phyloP scores from a whole-genome alignment of 2,329 filamentous ascomycete genomes.

The Sclerotinia spermophila region DNA sequence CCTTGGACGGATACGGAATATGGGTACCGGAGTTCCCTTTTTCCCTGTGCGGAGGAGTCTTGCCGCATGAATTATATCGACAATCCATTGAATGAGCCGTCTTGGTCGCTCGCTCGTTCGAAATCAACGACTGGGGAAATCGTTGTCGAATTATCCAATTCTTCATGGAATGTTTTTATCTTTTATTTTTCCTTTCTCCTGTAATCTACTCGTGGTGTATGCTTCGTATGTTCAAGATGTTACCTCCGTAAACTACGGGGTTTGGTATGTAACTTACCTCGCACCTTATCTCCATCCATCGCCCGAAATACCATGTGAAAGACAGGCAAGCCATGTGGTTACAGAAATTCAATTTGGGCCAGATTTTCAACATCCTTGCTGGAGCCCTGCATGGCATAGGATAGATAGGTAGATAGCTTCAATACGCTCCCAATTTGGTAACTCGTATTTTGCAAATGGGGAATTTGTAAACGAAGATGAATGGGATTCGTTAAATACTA shows the following conservation, averaged over 20 bases:
- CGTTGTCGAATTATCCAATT: background rate
- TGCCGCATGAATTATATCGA: background rate
- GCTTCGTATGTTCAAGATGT: background rate
- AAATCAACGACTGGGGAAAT: background rate
- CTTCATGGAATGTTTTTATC: background rate
- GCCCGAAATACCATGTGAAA: background rate
- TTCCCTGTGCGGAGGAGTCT: background rate
- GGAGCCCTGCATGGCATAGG: background rate
- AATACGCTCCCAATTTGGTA: background rate
- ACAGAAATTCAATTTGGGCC: background rate
- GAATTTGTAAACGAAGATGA: background rate
- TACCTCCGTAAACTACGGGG: background rate
- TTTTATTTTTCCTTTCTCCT: background rate
- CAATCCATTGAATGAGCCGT: background rate
- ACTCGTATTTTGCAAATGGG: conserved; percentile 3
- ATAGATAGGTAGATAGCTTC: conserved; percentile 1
- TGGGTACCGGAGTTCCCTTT: conserved; percentile 1
- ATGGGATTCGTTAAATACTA: background rate
- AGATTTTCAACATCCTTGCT: background rate
- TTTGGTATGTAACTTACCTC: background rate
- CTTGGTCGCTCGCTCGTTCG: background rate
- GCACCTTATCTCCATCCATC: background rate
- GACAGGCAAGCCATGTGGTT: conserved; percentile 6
- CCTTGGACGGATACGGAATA: background rate
- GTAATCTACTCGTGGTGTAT: background rate